Evolutionary conservation across 2,329 filamentous ascomycete species (phyloP).

Genomic region (Monilinia fructigena): DNA sequence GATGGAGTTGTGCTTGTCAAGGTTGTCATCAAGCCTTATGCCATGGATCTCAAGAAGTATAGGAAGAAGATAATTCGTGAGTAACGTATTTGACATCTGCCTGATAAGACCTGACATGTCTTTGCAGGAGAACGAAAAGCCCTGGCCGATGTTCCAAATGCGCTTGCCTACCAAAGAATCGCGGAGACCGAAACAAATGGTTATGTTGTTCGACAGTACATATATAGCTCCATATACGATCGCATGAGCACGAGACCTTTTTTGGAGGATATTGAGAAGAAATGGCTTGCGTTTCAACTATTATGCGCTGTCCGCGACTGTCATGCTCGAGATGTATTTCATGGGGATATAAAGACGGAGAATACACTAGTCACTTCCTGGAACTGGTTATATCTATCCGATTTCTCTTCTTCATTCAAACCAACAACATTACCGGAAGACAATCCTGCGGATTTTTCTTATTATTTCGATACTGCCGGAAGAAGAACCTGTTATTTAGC

Average conservation of each 20-base stretch:
- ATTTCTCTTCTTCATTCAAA: constrained; percentile 95
- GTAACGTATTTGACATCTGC: constrained; percentile 37
- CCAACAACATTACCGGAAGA: constrained; percentile 91
- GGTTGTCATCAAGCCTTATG: constrained; percentile 88
- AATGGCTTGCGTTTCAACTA: constrained; percentile 95
- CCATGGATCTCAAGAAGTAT: constrained; percentile 77
- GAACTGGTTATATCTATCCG: constrained; percentile 98
- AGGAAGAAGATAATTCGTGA: constrained; percentile 72
- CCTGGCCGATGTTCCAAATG: constrained; percentile 83
- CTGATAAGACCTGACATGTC: constrained; percentile 25
- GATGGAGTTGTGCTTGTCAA: constrained; percentile 93
- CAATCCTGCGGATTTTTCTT: constrained; percentile 95
- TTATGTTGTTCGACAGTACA: constrained; percentile 89
- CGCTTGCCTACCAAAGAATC: constrained; percentile 83
- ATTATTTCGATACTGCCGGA: constrained; percentile 93
- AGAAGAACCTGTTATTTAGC: constrained; percentile 92
- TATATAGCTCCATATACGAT: constrained; percentile 96
- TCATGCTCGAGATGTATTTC: constrained; percentile 83
- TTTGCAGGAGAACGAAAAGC: constrained; percentile 72
- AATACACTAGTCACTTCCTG: constrained; percentile 96
- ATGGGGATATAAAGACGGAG: constrained; percentile 98
- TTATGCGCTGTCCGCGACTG: constrained; percentile 90
- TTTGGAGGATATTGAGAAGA: constrained; percentile 96
- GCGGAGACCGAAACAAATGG: constrained; percentile 90
- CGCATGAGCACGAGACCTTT: constrained; percentile 95